Evolutionary conservation across 306 rosid species (phyloP).

Genomic region (Trichosanthes truncata): DNA sequence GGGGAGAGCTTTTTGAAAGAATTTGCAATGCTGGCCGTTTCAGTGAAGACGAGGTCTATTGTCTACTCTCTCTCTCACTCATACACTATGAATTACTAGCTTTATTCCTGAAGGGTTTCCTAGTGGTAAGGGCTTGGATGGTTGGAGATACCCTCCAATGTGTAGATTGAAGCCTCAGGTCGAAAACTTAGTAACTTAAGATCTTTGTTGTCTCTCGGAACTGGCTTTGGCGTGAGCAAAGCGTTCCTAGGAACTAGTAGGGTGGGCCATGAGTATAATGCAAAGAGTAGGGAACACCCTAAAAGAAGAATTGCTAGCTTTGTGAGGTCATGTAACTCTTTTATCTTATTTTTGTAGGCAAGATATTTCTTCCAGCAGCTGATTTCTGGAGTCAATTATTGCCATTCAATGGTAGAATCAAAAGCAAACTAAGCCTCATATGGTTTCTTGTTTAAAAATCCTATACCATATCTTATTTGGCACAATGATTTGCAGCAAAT

Average conservation of each 20-base stretch:
- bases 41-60: conserved; percentile 6
- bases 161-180: neutral
- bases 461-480: neutral
- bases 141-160: neutral
- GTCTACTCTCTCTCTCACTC: neutral
- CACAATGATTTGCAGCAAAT: conserved; percentile 32
- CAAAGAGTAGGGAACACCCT: neutral
- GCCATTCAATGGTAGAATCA: conserved; percentile 8
- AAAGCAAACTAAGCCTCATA: neutral
- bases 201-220: neutral
- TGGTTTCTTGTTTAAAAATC: neutral
- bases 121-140: neutral
- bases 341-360: neutral
- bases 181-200: neutral
- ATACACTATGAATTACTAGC: neutral
- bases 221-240: neutral
- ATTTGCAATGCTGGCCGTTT: conserved; percentile 13
- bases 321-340: neutral
- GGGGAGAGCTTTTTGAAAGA: conserved; percentile 10
- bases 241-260: neutral
- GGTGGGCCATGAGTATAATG: neutral
- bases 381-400: conserved; percentile 5
- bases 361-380: conserved; percentile 9
- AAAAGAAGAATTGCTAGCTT: neutral
- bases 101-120: neutral